Conservation (phyloP, 1,139 yeast genomes). For the Kodamaea plutei region DNA sequence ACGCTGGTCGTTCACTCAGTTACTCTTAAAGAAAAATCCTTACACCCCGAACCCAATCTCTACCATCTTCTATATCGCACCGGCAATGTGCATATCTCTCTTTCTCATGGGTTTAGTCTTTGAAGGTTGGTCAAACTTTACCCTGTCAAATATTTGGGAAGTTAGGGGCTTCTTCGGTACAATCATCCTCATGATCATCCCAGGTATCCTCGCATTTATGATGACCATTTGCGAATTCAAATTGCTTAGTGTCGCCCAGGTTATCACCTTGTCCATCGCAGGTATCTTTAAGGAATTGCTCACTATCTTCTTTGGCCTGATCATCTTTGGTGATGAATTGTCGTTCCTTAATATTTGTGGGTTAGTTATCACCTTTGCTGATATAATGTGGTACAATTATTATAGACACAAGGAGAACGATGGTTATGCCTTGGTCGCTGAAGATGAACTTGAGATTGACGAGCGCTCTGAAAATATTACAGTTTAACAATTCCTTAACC, state of each 20-base stretch:
- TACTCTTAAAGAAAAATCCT: conserved; percentile 60
- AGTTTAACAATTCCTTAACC: too few species aligned
- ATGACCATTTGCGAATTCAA: conserved; percentile 90
- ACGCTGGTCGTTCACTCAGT: conserved; percentile 92
- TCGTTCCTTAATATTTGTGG: conserved; percentile 72
- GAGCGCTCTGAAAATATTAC: too few species aligned
- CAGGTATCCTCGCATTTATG: conserved; percentile 83
- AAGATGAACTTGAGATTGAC: too few species aligned
- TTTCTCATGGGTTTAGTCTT: conserved; percentile 55
- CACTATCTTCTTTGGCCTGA: conserved; percentile 67
- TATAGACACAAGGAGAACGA: conserved; percentile 41
- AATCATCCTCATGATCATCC: conserved; percentile 58
- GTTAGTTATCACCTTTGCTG: conserved; percentile 65
- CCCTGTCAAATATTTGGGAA: conserved; percentile 58
- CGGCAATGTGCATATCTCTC: conserved; percentile 69
- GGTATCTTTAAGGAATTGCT: conserved; percentile 90
- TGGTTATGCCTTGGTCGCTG: conserved; percentile 1
- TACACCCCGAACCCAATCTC: conserved; percentile 70
- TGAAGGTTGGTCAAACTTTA: conserved; percentile 62
- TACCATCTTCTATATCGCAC: conserved; percentile 80
- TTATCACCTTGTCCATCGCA: conserved; percentile 80
- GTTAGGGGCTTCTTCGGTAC: conserved; percentile 53
- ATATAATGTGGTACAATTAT: conserved; percentile 78
- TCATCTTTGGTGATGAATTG: conserved; percentile 72
- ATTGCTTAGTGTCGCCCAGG: conserved; percentile 75